Evolutionary conservation across 352 stramenopile species (phyloP).

Genomic region (Bremia lactucae): DNA sequence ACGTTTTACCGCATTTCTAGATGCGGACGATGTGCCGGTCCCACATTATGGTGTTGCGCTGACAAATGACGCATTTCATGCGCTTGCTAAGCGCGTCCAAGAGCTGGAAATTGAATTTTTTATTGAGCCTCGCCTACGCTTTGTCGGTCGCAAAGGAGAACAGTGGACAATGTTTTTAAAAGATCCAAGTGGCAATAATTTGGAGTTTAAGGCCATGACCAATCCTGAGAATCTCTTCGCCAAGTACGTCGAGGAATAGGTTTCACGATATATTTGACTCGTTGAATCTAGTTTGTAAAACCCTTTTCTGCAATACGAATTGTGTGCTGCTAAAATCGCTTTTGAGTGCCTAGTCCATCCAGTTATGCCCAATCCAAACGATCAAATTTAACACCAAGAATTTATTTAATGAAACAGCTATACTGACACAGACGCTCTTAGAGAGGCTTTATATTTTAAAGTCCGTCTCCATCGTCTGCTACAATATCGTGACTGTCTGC

Average conservation of each 20-base stretch:
- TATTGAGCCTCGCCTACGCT: slow-evolving; percentile 92
- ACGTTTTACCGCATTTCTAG: slow-evolving; percentile 15
- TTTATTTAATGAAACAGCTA: no score
- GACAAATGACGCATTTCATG: slow-evolving; percentile 89
- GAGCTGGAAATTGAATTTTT: slow-evolving; percentile 86
- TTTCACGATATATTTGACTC: no score
- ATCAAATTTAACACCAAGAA: no score
- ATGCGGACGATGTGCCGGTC: slow-evolving; percentile 95
- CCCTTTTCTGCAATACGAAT: no score
- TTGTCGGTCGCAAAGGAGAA: slow-evolving; percentile 90
- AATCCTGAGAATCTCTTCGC: slow-evolving; percentile 94
- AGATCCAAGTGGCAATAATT: slow-evolving; percentile 93
- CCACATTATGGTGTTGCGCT: slow-evolving; percentile 92
- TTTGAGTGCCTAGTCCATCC: slow-evolving; percentile 10
- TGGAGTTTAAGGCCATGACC: slow-evolving; percentile 99
- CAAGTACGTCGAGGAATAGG: slow-evolving; percentile 89
- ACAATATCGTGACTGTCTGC: slow-evolving; percentile 16
- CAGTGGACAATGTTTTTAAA: slow-evolving; percentile 99
- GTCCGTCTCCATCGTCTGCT: slow-evolving; percentile 29
- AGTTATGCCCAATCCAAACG: no score
- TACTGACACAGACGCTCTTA: no score
- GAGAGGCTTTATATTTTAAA: slow-evolving; percentile 37
- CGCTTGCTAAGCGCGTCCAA: slow-evolving; percentile 74
- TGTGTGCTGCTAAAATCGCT: not conserved
- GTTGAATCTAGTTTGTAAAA: no score